Conservation (phyloP, 1,284 basidiomycete species). For the Papiliotrema laurentii region DNA sequence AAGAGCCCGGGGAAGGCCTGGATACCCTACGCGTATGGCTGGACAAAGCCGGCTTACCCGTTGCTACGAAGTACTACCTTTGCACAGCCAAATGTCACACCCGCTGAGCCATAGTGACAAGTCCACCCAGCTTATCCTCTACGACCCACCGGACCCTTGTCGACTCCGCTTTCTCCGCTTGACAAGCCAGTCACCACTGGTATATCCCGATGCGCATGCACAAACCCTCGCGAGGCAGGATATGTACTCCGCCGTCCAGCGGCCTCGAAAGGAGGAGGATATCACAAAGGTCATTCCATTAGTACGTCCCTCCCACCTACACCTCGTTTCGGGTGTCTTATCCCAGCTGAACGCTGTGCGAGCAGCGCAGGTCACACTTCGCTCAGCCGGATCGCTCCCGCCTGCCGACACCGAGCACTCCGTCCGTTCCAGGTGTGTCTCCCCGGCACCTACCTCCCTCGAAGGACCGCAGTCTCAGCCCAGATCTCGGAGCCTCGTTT, state of each 20-base stretch:
- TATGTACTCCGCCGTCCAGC: neutral
- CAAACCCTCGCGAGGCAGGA: slow-evolving; percentile 5
- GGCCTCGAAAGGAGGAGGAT: neutral
- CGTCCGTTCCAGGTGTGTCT: neutral
- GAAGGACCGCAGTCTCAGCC: neutral
- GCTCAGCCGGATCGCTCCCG: neutral
- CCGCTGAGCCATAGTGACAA: slow-evolving; percentile 5
- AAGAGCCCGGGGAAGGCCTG: neutral
- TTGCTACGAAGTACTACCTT: slow-evolving; percentile 12
- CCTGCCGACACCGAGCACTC: neutral
- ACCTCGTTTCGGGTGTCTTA: neutral
- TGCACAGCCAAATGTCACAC: neutral
- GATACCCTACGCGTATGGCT: neutral
- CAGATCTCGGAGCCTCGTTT: neutral
- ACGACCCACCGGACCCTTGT: slow-evolving; percentile 26
- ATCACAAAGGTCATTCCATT: slow-evolving; percentile 11
- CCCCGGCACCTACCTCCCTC: too few relatives aligned
- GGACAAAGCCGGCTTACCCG: slow-evolving; percentile 5
- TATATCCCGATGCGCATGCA: neutral
- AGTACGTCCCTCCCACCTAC: slow-evolving; percentile 7
- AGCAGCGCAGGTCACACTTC: neutral
- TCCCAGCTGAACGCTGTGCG: neutral
- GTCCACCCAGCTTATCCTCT: slow-evolving; percentile 18
- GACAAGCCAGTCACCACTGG: neutral
- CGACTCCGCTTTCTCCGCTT: slow-evolving; percentile 22